These are phyloP conservation scores for Fusarium buharicum DNA, from an alignment of 2,329 filamentous ascomycete genomes.

Conservation along the genomic window DNA sequence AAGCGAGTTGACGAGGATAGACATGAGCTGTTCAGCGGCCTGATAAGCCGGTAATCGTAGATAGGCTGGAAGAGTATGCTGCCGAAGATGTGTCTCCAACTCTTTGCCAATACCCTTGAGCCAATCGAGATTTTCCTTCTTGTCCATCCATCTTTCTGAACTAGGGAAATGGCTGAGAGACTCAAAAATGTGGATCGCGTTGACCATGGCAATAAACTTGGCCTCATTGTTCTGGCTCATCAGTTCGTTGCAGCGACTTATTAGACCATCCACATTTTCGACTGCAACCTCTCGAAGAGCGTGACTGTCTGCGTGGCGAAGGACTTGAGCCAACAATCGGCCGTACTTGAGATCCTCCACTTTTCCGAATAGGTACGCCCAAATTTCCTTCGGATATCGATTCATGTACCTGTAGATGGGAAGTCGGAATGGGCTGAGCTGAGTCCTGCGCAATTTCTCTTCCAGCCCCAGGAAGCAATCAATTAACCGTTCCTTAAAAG, in stretches of 20 bases:
- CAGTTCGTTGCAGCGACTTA: conserved; percentile 72
- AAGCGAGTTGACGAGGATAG: conserved; percentile 83
- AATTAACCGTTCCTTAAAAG: conserved; percentile 90
- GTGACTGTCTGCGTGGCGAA: conserved; percentile 78
- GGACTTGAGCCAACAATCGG: conserved; percentile 87
- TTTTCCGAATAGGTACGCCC: conserved; percentile 80
- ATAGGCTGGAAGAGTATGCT: conserved; percentile 73
- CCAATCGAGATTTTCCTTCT: conserved; percentile 69
- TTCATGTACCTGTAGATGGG: conserved; percentile 95
- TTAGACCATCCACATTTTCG: conserved; percentile 76
- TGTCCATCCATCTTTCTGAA: conserved; percentile 77
- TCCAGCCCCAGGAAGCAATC: conserved; percentile 92
- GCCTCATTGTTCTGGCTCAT: conserved; percentile 75
- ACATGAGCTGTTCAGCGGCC: conserved; percentile 86
- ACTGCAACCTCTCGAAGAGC: conserved; percentile 79
- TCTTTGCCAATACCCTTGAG: conserved; percentile 77
- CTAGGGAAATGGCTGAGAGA: conserved; percentile 76
- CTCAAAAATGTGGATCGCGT: conserved; percentile 85
- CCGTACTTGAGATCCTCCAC: conserved; percentile 89
- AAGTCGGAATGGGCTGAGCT: conserved; percentile 89
- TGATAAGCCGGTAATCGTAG: conserved; percentile 89
- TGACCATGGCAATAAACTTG: conserved; percentile 76
- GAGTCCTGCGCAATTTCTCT: conserved; percentile 82
- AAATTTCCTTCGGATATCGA: conserved; percentile 88
- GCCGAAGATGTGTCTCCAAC: conserved; percentile 77